phyloP scores from a whole-genome alignment of 148 eudicot species.

The Simmondsia chinensis region DNA sequence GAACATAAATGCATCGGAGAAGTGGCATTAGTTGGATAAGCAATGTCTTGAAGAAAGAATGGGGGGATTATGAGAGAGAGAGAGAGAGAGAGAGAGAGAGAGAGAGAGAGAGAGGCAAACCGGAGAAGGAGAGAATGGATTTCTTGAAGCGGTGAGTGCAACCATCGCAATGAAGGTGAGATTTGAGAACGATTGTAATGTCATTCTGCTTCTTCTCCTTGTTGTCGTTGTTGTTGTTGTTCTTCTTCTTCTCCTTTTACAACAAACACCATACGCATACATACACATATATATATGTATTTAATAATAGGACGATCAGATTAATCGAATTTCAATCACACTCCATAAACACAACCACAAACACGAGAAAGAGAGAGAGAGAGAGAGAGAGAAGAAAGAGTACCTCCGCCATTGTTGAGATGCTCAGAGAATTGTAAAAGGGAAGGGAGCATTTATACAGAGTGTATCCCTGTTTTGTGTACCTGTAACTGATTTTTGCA shows the following conservation, averaged over 20 bases:
- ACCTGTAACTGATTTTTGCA: too few relatives aligned
- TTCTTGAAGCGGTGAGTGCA: constrained; percentile 29
- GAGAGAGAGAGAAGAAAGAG: neutral
- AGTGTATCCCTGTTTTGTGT: too few relatives aligned
- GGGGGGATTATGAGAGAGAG: too few relatives aligned
- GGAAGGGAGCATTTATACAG: neutral
- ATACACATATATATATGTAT: neutral
- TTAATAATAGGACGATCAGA: neutral
- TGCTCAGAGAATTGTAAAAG: neutral
- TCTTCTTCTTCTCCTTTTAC: constrained; percentile 5
- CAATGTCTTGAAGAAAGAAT: too few relatives aligned
- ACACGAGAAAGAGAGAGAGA: neutral
- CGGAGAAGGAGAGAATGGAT: constrained; percentile 17
- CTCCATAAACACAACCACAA: too few relatives aligned
- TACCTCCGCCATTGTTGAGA: constrained; percentile 4
- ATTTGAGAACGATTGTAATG: constrained; percentile 19
- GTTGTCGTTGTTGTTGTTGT: neutral
- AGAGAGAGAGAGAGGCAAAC: constrained; percentile 3
- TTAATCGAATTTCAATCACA: too few relatives aligned
- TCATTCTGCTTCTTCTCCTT: neutral
- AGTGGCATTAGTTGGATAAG: too few relatives aligned
- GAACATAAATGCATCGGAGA: too few relatives aligned
- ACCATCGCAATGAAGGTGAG: constrained; percentile 41
- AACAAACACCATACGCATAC: neutral
- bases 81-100: neutral